Evolutionary conservation across 371 early-diverging fungal species (phyloP).

Genomic region (Apophysomyces variabilis): DNA sequence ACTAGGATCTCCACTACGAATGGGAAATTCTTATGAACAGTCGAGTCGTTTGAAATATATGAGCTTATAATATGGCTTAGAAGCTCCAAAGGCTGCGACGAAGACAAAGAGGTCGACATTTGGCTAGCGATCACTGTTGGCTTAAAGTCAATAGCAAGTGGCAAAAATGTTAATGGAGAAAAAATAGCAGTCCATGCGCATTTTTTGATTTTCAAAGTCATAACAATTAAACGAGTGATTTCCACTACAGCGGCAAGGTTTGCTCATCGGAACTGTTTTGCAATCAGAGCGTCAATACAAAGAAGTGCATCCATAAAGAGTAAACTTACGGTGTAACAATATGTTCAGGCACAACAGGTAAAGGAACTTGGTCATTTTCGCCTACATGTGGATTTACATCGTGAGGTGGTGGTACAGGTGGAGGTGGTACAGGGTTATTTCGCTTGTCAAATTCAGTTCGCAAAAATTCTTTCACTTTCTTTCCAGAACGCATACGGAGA

Average conservation of each 20-base stretch:
- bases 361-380: background rate
- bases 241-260: conserved; percentile 2
- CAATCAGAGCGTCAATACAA: background rate
- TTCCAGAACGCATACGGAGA: conserved; percentile 40
- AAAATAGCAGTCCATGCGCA: no score
- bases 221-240: background rate
- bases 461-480: conserved; percentile 39
- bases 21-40: conserved; percentile 36
- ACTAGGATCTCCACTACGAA: conserved; percentile 54
- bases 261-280: conserved; percentile 7
- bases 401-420: conserved; percentile 4
- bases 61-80: conserved; percentile 22
- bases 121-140: background rate
- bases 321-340: conserved; percentile 10
- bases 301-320: background rate
- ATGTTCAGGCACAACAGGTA: conserved; percentile 14
- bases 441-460: conserved; percentile 22
- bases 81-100: conserved; percentile 18
- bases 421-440: conserved; percentile 15
- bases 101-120: conserved; percentile 6
- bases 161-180: no score
- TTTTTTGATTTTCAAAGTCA: background rate
- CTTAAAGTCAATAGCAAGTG: background rate
- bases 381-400: background rate
- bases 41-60: conserved; percentile 32